These are phyloP conservation scores for Aureobasidium sp. DNA, from an alignment of 2,329 filamentous ascomycete genomes.

Conservation along the genomic window DNA sequence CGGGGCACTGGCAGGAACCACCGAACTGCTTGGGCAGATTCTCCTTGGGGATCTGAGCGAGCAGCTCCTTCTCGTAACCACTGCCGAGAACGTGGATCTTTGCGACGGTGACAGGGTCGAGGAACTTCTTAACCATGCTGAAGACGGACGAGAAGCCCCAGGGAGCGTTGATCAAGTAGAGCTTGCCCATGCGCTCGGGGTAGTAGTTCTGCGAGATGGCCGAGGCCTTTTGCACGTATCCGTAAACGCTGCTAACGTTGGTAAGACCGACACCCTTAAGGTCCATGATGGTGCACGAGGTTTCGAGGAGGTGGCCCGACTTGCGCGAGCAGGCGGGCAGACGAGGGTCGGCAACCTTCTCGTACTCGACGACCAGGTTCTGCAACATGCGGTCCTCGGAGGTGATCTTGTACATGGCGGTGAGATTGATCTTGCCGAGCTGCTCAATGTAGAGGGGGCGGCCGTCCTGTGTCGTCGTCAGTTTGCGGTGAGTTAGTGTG, in stretches of 20 bases:
- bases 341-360: slow-evolving; percentile 86
- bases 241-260: slow-evolving; percentile 75
- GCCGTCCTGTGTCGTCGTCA: slow-evolving; percentile 88
- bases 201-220: slow-evolving; percentile 98
- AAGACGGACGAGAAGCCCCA: slow-evolving; percentile 91
- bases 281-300: slow-evolving; percentile 97
- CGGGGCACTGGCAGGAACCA: slow-evolving; percentile 69
- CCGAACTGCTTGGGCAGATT: slow-evolving; percentile 84
- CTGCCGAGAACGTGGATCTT: slow-evolving; percentile 89
- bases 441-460: slow-evolving; percentile 96
- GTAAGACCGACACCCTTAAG: slow-evolving; percentile 84
- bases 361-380: slow-evolving; percentile 96
- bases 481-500: not conserved
- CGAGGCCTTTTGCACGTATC: slow-evolving; percentile 76
- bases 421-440: slow-evolving; percentile 85
- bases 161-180: slow-evolving; percentile 96
- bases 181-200: slow-evolving; percentile 87
- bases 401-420: slow-evolving; percentile 86
- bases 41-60: slow-evolving; percentile 77
- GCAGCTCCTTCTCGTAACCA: slow-evolving; percentile 73
- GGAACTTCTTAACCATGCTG: slow-evolving; percentile 79
- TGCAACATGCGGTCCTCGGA: slow-evolving; percentile 86
- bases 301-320: slow-evolving; percentile 81
- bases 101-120: slow-evolving; percentile 90
- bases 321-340: slow-evolving; percentile 94